A percentile compares a stretch with the other conserved stretches of the same genome.
Conservation (phyloP, 2,329 filamentous ascomycete species). For the Thelonectria discophora region DNA sequence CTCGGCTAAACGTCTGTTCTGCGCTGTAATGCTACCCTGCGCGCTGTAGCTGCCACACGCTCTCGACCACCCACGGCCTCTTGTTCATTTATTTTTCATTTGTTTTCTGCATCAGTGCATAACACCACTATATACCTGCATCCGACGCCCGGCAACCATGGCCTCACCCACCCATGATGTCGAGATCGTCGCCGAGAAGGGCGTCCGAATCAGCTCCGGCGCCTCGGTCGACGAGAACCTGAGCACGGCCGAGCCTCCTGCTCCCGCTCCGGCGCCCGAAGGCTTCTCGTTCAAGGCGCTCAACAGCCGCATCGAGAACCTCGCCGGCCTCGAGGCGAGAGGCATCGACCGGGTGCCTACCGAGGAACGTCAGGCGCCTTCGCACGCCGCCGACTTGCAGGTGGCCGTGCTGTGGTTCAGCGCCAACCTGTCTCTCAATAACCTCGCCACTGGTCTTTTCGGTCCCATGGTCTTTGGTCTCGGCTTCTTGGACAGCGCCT, state of each 20-base stretch:
- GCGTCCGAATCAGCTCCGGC: constrained; percentile 21
- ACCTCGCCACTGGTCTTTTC: constrained; percentile 73
- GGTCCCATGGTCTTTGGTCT: constrained; percentile 73
- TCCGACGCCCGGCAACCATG: constrained; percentile 18
- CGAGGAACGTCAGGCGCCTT: constrained; percentile 48
- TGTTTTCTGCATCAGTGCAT: neutral
- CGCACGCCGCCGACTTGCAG: constrained; percentile 48
- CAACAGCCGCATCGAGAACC: constrained; percentile 34
- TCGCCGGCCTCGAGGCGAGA: constrained; percentile 51
- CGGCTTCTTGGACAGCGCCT: constrained; percentile 76
- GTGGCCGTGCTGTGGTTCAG: constrained; percentile 55
- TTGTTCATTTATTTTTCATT: constrained; percentile 3
- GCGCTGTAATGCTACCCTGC: constrained; percentile 16
- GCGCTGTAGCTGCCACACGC: constrained; percentile 21
- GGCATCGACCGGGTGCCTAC: constrained; percentile 52
- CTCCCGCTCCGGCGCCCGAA: constrained; percentile 1
- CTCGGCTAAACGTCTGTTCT: constrained; percentile 5
- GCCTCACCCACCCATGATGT: constrained; percentile 14
- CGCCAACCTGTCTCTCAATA: constrained; percentile 55
- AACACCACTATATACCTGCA: constrained; percentile 4
- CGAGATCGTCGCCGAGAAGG: constrained; percentile 32
- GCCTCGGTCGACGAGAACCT: constrained; percentile 19
- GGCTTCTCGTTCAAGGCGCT: constrained; percentile 25
- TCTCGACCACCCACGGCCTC: neutral
- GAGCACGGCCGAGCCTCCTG: constrained; percentile 10